Evolutionary conservation across 306 rosid genomes (phyloP).

Genomic region (Cicer chorassanicum): DNA sequence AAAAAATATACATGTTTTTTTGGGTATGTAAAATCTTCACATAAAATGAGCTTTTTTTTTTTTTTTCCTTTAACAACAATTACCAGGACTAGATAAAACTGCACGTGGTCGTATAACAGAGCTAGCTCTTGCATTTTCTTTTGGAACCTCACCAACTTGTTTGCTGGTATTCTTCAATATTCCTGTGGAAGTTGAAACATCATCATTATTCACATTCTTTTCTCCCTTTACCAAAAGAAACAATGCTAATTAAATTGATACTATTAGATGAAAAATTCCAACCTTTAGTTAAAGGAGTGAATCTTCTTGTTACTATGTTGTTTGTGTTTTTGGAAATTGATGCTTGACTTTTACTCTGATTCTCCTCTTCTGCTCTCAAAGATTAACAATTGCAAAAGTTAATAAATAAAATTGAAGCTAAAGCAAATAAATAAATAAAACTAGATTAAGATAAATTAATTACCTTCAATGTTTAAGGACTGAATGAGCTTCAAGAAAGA

Average conservation of each 20-base stretch:
- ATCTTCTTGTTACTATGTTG: slow-evolving; percentile 37
- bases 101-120: slow-evolving; percentile 63
- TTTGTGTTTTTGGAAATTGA: slow-evolving; percentile 48
- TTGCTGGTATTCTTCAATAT: slow-evolving; percentile 41
- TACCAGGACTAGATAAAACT: slow-evolving; percentile 74
- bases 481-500: slow-evolving; percentile 40
- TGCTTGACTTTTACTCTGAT: slow-evolving; percentile 29
- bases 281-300: slow-evolving; percentile 55
- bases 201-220: background rate
- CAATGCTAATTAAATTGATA: background rate
- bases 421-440: slow-evolving; percentile 1
- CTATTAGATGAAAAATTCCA: background rate
- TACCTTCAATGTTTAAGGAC: slow-evolving; percentile 48
- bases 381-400: background rate
- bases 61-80: background rate
- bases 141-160: slow-evolving; percentile 36
- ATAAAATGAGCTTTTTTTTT: no score
- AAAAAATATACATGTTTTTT: no score
- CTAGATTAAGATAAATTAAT: background rate
- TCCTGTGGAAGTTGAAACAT: slow-evolving; percentile 38
- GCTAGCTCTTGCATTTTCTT: slow-evolving; percentile 39
- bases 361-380: slow-evolving; percentile 46
- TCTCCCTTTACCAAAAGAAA: background rate
- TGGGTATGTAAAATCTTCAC: no score
- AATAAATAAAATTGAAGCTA: background rate